Evolutionary conservation across 176 grass and related monocot genomes (phyloP).

Genomic region (Musa acuminata): DNA sequence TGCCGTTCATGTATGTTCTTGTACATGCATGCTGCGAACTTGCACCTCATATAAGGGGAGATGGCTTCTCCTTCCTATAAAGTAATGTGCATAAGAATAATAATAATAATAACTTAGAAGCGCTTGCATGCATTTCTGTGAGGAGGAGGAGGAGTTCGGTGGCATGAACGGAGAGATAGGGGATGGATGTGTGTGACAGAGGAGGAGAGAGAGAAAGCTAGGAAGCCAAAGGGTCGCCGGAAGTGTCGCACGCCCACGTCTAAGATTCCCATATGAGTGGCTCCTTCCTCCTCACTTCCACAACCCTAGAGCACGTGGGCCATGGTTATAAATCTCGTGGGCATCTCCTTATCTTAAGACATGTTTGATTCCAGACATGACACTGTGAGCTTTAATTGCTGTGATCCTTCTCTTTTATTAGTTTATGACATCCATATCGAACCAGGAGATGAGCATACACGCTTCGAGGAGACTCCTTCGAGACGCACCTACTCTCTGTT

Average conservation of each 20-base stretch:
- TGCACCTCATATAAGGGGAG: too few relatives aligned
- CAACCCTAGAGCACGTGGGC: too few relatives aligned
- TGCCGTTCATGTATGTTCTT: neutral
- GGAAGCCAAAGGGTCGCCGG: neutral
- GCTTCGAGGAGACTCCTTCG: neutral
- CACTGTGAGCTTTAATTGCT: neutral
- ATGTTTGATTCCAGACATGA: neutral
- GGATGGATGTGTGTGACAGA: too few relatives aligned
- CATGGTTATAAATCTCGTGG: neutral
- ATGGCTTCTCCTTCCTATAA: neutral
- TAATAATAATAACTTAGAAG: neutral
- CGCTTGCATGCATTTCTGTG: neutral
- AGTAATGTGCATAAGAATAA: neutral
- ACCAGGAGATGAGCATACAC: neutral
- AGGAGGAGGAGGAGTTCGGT: neutral
- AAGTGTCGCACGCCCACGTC: slow-evolving; percentile 10
- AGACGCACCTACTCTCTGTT: too few relatives aligned
- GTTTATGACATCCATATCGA: neutral
- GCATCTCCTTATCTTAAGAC: neutral
- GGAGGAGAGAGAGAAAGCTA: neutral
- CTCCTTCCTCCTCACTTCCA: too few relatives aligned
- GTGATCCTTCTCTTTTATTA: neutral
- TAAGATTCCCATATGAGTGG: neutral
- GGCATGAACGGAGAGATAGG: neutral
- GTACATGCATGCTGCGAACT: neutral